Evolutionary conservation across 2,329 filamentous ascomycete species (phyloP), one percentile per base, ranked within the genome.

Genomic region (Coccinonectria pachysandricola): DNA sequence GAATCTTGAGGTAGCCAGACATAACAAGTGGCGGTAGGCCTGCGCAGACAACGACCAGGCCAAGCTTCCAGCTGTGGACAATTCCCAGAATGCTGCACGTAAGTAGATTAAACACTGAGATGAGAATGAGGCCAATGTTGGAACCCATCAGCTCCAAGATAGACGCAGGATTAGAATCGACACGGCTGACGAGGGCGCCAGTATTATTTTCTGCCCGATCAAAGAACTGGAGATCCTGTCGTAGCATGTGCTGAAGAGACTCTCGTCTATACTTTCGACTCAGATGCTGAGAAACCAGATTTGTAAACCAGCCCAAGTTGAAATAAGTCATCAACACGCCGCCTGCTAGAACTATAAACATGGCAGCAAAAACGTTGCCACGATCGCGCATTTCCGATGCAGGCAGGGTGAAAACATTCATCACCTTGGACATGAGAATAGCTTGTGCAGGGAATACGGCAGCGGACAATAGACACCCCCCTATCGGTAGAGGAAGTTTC

Each of bases 341-440:
- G 3, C 54, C 43, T 3, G 64, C 62, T 20, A 67, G 37, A 2
- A 68, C 50, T 16, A 68, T 59, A 30, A 70, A 71, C 65, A 72
- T 70, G 12, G 60, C 48, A 0, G 65, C 57, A 43, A 57, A 67
- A 36, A 70, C 71, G 39, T 71, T 60, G 4, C 64, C 67, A 1
- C 42, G 39, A 2, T 43, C 31, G 1, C 39, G 37, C 45, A 57
- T 53, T 8, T 41, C 45, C 1, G 48, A 27, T 2, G 45, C 41
- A 4, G 36, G 30, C 3, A 52, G 36, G 2, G 44, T 48, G 27
- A 63, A 62, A 2, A 61, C 54, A 5, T 57, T 46, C 24, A 60
- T 53, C 11, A 60, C 44, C 18, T 49, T 48, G 2, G 51, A 51
- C 7, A 62, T 43, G 1, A 65, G 32, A 14, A 65, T 32, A 4